Base-by-base conservation (phyloP, 441 rosid species). In the Pelargonium myrrhifolium region DNA sequence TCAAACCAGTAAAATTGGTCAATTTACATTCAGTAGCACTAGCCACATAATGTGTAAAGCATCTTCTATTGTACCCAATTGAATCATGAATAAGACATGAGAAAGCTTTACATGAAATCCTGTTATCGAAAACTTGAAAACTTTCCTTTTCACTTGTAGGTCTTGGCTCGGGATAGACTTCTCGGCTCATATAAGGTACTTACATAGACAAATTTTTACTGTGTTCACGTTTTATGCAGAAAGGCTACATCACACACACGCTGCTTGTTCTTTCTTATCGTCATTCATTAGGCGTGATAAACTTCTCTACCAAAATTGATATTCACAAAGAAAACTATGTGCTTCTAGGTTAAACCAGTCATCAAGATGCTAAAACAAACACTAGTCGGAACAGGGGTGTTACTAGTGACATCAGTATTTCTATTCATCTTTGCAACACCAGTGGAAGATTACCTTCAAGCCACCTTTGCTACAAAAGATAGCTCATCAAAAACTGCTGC, bases 111-210 rank as follows among this genome's bases (percentile, higher is more conserved):
- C 39, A 35, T 35, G 39, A 35, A 35, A 35, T 35, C 6, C 39
- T 12, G 17, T 12, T 49, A 49, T 49, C 17, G 17, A n/a, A 12
- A 66, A 70, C 65, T 55, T 22, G 45, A 26, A 11, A 40, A 12
- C 62, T 65, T 35, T 31, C n/a, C 45, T 66, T 60, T 45, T 64
- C 71, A 66, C 67, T 71, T 49, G 68, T 82, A 93, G 97, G 84
- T 93, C 75, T 80, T 93, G 76, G 98, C 97, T 76, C 96, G 97
- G 6, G 98, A 93, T 74, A 82, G 98, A 79, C 76, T 89, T 71
- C 70, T 93, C 66, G 98, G 98, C 37, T 85, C 97, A 68, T 90
- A 86, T 83, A 90, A 93, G 98, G 98, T 93, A 75, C 68, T 64
- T 56, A 64, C 39, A 63, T 39, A 58, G 42, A 26, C 71, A 65